These are phyloP conservation scores for Corymbia calophylla DNA, from an alignment of 441 rosid genomes.

Conservation along the genomic window DNA sequence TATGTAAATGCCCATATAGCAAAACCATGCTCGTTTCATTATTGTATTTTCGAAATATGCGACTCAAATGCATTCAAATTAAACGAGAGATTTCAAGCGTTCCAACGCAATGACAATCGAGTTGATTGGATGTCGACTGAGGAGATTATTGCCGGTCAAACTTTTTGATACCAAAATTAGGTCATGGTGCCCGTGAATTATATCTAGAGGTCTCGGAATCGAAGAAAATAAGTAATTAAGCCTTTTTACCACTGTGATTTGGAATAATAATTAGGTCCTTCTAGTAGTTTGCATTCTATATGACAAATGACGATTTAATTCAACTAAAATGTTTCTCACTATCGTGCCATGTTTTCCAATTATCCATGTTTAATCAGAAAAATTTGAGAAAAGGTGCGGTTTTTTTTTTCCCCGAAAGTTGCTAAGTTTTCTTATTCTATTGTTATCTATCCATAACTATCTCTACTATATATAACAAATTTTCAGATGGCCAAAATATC, in stretches of 20 bases:
- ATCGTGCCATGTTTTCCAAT: neutral
- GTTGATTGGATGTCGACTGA: neutral
- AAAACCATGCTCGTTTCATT: too few relatives aligned
- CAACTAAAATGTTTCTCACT: too few relatives aligned
- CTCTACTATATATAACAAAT: neutral
- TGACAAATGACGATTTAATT: too few relatives aligned
- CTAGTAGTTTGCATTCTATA: neutral
- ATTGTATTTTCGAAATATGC: too few relatives aligned
- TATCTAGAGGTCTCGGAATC: neutral
- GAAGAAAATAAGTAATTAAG: neutral
- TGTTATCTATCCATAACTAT: neutral
- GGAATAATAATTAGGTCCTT: neutral
- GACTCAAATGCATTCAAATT: too few relatives aligned
- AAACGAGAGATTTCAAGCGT: neutral
- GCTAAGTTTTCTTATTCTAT: neutral
- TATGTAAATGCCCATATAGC: too few relatives aligned
- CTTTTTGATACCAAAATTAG: neutral
- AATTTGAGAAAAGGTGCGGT: too few relatives aligned
- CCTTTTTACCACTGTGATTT: neutral
- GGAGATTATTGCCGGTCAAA: neutral
- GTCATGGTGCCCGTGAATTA: neutral
- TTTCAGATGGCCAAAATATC: neutral
- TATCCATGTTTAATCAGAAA: neutral
- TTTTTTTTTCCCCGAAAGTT: too few relatives aligned
- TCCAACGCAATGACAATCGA: neutral